A percentile compares a stretch with the other conserved stretches of the same genome.
phyloP scores from a whole-genome alignment of 2,329 filamentous ascomycete species.

The Davidsoniella virescens region DNA sequence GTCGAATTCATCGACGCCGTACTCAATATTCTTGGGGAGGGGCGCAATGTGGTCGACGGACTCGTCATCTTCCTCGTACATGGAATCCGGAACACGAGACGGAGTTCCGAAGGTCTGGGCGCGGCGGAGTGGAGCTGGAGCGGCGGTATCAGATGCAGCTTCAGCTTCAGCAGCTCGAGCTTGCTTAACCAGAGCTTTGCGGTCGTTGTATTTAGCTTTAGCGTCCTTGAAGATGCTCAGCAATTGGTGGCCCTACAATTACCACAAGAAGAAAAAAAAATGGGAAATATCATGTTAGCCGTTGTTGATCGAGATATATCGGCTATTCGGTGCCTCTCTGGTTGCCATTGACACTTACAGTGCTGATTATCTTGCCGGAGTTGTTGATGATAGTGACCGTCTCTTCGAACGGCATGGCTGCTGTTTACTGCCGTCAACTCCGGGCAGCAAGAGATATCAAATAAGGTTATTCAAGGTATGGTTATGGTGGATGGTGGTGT shows the following conservation, averaged over 20 bases:
- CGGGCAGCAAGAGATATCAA: background rate
- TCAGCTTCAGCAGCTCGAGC: slow-evolving; percentile 45
- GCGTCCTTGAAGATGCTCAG: slow-evolving; percentile 86
- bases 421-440: background rate
- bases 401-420: slow-evolving; percentile 36
- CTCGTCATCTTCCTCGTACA: slow-evolving; percentile 13
- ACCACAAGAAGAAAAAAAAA: no score
- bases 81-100: slow-evolving; percentile 6
- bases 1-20: slow-evolving; percentile 20
- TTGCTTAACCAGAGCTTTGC: slow-evolving; percentile 65
- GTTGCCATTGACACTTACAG: slow-evolving; percentile 35
- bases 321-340: background rate
- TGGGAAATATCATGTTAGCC: background rate
- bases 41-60: slow-evolving; percentile 13
- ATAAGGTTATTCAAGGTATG: background rate
- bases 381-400: slow-evolving; percentile 82
- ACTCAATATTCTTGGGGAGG: slow-evolving; percentile 14
- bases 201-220: slow-evolving; percentile 71
- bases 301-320: background rate
- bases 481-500: background rate
- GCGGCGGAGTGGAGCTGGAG: slow-evolving; percentile 16
- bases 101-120: slow-evolving; percentile 16
- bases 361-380: slow-evolving; percentile 81
- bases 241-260: slow-evolving; percentile 64
- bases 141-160: slow-evolving; percentile 28